Conservation (phyloP, 2,329 filamentous ascomycete genomes). For the Epichloe gansuensis region DNA sequence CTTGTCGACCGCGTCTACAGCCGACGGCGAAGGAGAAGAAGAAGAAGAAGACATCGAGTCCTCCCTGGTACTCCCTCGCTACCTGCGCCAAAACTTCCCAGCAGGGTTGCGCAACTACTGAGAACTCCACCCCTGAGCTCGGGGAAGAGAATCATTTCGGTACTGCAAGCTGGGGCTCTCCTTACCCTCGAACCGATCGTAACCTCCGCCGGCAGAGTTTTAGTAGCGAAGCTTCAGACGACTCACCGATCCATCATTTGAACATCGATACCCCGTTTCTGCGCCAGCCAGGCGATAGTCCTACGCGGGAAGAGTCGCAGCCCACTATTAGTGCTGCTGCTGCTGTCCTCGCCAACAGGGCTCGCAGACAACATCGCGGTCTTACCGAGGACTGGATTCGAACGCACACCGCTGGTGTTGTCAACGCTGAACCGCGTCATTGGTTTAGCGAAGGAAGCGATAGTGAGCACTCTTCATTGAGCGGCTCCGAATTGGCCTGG, state of each 20-base stretch:
- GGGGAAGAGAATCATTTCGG: conserved; percentile 34
- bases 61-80: conserved; percentile 47
- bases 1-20: conserved; percentile 50
- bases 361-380: conserved; percentile 44
- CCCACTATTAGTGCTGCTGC: conserved; percentile 40
- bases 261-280: conserved; percentile 51
- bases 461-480: conserved; percentile 66
- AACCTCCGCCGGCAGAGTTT: conserved; percentile 39
- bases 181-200: conserved; percentile 58
- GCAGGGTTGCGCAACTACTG: conserved; percentile 41
- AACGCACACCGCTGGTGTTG: conserved; percentile 63
- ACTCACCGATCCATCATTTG: conserved; percentile 48
- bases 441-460: conserved; percentile 68
- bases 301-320: conserved; percentile 17
- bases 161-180: conserved; percentile 85
- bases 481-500: conserved; percentile 48
- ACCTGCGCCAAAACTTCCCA: conserved; percentile 44
- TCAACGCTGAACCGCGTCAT: conserved; percentile 57
- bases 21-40: conserved; percentile 40
- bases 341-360: conserved; percentile 51
- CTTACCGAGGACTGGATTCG: conserved; percentile 80
- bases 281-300: conserved; percentile 36
- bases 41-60: conserved; percentile 36
- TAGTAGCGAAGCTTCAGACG: conserved; percentile 48
- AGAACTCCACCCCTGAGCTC: conserved; percentile 33